Evolutionary conservation across 2,329 filamentous ascomycete genomes (phyloP), one percentile per base, ranked within the genome.

Genomic region (Hortaea werneckii): DNA sequence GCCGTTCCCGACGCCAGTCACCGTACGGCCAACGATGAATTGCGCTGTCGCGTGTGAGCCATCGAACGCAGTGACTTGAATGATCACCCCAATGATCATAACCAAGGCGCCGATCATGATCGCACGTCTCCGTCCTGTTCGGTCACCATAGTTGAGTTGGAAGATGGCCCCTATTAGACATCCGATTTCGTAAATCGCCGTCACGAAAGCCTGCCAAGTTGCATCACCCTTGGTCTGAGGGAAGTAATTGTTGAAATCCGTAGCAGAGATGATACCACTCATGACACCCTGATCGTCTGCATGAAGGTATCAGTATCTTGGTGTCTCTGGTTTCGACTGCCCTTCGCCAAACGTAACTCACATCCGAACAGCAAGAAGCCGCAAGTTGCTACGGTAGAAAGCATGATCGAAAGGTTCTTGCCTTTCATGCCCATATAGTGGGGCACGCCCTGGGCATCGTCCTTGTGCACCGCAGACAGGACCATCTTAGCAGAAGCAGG

Each of bases 341-440:
- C 20, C 2, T 20, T 20, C 20, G 20, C 20, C 20, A 20, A 30
- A 38, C 20, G 20, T 20, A 20, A 20, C 20, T 20, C 20, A 20
- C 20, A 50, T 39, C 53, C 54, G 46, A 57, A 55, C n/a, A 57
- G 69, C 28, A 80, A 59, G 66, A 81, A 80, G 20, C 77, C 79
- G 42, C 77, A 79, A 0, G 79, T 82, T 4, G 79, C 78, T 27
- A 83, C 72, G n/a, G 74, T 71, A 1, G 80, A 80, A 40, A 83
- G 72, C 35, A 73, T 67, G 50, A 80, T 55, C 12, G 74, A 76
- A 44, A 83, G 69, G 34, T 66, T 67, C 53, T 68, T 71, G 60
- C 80, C 80, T 32, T 73, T 74, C 49, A 82, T 67, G 62, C 79
- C 79, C 60, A 76, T 73, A 58, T 71, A 82, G 12, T 58, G 72